Base-by-base conservation (phyloP, 2,329 filamentous ascomycete species). In the Botrytis pseudocinerea region DNA sequence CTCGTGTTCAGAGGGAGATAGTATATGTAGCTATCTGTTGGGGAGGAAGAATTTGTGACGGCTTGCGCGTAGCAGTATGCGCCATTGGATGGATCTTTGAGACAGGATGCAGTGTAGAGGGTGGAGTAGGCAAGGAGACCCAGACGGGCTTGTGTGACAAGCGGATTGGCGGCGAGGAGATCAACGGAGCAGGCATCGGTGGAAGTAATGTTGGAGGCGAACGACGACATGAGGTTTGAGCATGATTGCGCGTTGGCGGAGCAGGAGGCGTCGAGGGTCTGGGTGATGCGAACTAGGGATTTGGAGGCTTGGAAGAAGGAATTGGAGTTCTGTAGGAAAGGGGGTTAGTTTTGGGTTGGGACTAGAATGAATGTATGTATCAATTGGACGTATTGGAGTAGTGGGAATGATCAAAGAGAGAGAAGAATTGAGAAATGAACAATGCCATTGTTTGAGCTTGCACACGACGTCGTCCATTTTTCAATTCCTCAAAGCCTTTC, bases 51-150 rank as follows among this genome's bases (percentile, higher is more conserved):
- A 82, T 97, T 97, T 65, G 92, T 94, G 74, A 95, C 90, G 68
- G 95, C 94, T 77, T 93, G 91, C 76, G 93, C 93, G 81, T 94
- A 98, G 84, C 89, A 92, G 85, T 95, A 98, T 76, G 90, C 87
- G 69, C 86, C 86, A 1, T 51, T 66, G 90, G 90, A 0, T 85
- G 88, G 85, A 80, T 93, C 89, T 74, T 89, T 90, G 32, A 97
- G 87, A 80, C 96, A 99, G 10, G 92, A 92, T 4, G 94, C 93
- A 66, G 89, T 87, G 83, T 95, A 97, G 44, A 97, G 83, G 42
- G 91, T 87, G 75, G 90, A 85, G 83, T 98, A 99, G 62, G 93
- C 88, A 35, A 89, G 82, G 78, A 98, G 87, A 64, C 93, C 94
- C 60, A 88, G 85, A 80, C 94, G 93, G 6, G 94, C 92, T 81